Evolutionary conservation across 805 yeast species (phyloP).

Genomic region (Teunomyces gatunensis): DNA sequence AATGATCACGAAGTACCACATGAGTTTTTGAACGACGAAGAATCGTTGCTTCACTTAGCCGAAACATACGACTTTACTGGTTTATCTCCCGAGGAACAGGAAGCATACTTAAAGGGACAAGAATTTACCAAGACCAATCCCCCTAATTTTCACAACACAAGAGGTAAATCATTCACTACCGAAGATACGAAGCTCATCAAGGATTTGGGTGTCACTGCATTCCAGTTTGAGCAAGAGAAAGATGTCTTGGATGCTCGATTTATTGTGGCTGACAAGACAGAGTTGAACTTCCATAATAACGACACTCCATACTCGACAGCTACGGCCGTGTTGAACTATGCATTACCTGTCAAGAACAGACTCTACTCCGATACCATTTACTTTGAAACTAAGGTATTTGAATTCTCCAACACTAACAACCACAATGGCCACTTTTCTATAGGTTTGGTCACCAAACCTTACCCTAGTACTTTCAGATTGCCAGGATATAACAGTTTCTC

Average conservation of each 20-base stretch:
- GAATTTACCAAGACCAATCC: constrained; percentile 32
- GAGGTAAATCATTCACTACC: constrained; percentile 32
- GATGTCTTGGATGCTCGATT: constrained; percentile 30
- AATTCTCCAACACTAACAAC: constrained; percentile 18
- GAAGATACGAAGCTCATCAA: constrained; percentile 15
- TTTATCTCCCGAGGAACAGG: constrained; percentile 42
- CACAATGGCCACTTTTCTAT: constrained; percentile 55
- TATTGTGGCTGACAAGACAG: constrained; percentile 40
- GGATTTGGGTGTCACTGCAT: constrained; percentile 40
- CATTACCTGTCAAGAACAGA: constrained; percentile 37
- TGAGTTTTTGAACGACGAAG: constrained; percentile 42
- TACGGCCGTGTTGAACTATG: constrained; percentile 37
- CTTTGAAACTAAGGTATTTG: constrained; percentile 53
- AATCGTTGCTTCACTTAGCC: constrained; percentile 30
- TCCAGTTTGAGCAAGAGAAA: constrained; percentile 38
- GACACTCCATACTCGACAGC: constrained; percentile 39
- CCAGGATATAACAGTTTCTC: constrained; percentile 75
- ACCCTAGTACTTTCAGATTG: constrained; percentile 62
- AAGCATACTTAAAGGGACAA: constrained; percentile 33
- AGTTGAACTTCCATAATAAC: constrained; percentile 34
- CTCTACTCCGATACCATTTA: constrained; percentile 46
- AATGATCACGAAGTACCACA: constrained; percentile 24
- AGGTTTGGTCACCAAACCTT: constrained; percentile 70
- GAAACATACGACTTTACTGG: constrained; percentile 35
- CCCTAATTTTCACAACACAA: constrained; percentile 26